These are phyloP conservation scores for Phytophthora capsici DNA, from an alignment of 352 stramenopile genomes.

Conservation along the genomic window DNA sequence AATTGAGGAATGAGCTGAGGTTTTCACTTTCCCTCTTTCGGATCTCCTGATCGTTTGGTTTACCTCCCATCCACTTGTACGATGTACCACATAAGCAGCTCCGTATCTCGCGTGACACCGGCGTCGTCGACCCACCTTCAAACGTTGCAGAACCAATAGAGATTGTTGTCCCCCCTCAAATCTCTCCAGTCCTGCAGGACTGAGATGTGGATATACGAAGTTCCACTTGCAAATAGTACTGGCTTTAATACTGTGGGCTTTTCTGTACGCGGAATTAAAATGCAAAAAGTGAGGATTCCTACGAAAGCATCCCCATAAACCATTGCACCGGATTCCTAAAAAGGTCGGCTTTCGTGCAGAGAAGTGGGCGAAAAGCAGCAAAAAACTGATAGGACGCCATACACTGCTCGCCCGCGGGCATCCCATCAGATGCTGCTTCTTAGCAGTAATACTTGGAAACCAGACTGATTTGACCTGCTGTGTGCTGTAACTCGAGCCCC, in stretches of 20 bases:
- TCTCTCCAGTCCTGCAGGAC: constrained; percentile 20
- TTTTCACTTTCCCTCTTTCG: background rate
- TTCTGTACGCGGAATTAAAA: constrained; percentile 18
- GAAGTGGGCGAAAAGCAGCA: constrained; percentile 7
- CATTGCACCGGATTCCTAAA: constrained; percentile 19
- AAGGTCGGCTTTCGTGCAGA: constrained; percentile 8
- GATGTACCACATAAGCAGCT: background rate
- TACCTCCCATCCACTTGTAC: constrained; percentile 10
- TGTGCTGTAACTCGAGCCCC: too few relatives aligned
- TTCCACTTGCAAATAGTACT: background rate
- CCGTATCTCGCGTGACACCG: constrained; percentile 7
- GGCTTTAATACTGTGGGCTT: background rate
- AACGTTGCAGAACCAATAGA: background rate
- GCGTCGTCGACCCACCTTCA: constrained; percentile 1
- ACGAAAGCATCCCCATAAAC: constrained; percentile 12
- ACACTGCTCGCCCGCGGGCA: constrained; percentile 2
- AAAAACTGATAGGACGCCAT: constrained; percentile 14
- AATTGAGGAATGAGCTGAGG: constrained; percentile 9
- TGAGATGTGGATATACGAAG: constrained; percentile 10
- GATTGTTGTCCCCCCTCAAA: constrained; percentile 27
- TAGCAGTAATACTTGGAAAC: constrained; percentile 6
- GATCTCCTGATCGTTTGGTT: constrained; percentile 7
- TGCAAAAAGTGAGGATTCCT: background rate
- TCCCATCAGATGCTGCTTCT: constrained; percentile 20
- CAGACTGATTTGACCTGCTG: constrained; percentile 1